Percentiles rank a stretch among this genome's conserved stretches.
Conservation (phyloP, 2,329 filamentous ascomycete genomes). For the Gnomoniopsis smithogilvyi region DNA sequence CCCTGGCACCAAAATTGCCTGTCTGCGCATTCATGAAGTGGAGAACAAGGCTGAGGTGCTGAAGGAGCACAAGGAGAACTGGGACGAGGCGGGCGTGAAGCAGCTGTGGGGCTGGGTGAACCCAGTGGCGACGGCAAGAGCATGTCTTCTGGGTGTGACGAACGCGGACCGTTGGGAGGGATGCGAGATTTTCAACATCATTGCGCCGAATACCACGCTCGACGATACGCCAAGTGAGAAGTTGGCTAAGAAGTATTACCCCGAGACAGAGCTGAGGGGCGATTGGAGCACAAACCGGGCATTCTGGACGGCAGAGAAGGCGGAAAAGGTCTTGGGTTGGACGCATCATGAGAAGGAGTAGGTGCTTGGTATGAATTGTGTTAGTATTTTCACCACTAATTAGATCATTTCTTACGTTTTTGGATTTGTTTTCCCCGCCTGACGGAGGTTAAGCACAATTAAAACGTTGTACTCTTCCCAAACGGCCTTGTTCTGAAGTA, state of each 20-base stretch:
- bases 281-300: conserved; percentile 23
- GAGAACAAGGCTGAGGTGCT: conserved; percentile 26
- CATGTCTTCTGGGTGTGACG: conserved; percentile 31
- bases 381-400: too few relatives aligned
- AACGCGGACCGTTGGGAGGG: conserved; percentile 19
- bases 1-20: conserved; percentile 34
- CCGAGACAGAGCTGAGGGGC: conserved; percentile 23
- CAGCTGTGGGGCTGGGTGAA: conserved; percentile 35
- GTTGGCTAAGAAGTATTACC: conserved; percentile 21
- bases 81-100: conserved; percentile 30
- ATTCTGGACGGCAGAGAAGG: conserved; percentile 23
- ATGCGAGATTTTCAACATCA: conserved; percentile 32
- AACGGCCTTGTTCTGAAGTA: too few relatives aligned
- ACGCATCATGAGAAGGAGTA: too few relatives aligned
- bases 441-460: too few relatives aligned
- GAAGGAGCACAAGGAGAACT: conserved; percentile 30
- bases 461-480: too few relatives aligned
- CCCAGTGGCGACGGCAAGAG: conserved; percentile 31
- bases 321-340: too few relatives aligned
- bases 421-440: too few relatives aligned
- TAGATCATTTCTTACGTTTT: too few relatives aligned
- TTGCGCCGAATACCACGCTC: conserved; percentile 28
- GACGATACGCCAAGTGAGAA: neutral
- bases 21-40: conserved; percentile 35
- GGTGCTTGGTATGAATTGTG: too few relatives aligned